Evolutionary conservation across 2,329 filamentous ascomycete genomes (phyloP).

Genomic region (Apiospora pterosperma): DNA sequence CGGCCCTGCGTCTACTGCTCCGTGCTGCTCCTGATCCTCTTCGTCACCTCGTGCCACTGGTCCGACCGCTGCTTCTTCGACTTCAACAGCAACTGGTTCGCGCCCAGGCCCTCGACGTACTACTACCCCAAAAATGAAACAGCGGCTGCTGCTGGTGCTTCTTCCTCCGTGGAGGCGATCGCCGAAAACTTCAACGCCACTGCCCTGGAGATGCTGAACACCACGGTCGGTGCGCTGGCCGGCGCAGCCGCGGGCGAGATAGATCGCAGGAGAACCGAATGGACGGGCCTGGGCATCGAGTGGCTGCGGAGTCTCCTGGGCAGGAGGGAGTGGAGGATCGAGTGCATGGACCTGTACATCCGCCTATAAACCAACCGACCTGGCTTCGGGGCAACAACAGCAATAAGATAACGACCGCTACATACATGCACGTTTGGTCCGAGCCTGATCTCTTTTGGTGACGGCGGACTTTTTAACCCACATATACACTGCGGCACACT

Average conservation of each 20-base stretch:
- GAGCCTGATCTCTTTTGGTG: neutral
- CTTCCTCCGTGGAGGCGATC: conserved; percentile 12
- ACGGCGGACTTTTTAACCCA: neutral
- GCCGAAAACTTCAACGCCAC: conserved; percentile 43
- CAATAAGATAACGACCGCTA: neutral
- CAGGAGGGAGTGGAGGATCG: conserved; percentile 82
- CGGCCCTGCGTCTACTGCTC: conserved; percentile 98
- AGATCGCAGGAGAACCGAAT: conserved; percentile 54
- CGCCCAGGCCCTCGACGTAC: conserved; percentile 58
- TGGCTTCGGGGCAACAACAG: neutral
- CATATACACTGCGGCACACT: neutral
- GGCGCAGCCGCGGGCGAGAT: conserved; percentile 64
- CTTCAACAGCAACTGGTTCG: conserved; percentile 88
- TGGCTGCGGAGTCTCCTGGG: conserved; percentile 83
- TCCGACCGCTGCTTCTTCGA: conserved; percentile 91
- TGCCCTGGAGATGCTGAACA: conserved; percentile 58
- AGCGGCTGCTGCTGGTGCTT: neutral
- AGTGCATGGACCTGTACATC: conserved; percentile 86
- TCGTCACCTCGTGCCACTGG: conserved; percentile 88
- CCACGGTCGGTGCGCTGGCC: conserved; percentile 65
- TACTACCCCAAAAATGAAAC: conserved; percentile 13
- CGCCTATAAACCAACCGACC: conserved; percentile 50
- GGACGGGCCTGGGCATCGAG: conserved; percentile 76
- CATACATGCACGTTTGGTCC: neutral
- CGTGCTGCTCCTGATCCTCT: conserved; percentile 89